phyloP scores from a whole-genome alignment of 306 rosid genomes.

The Quillaja saponaria region DNA sequence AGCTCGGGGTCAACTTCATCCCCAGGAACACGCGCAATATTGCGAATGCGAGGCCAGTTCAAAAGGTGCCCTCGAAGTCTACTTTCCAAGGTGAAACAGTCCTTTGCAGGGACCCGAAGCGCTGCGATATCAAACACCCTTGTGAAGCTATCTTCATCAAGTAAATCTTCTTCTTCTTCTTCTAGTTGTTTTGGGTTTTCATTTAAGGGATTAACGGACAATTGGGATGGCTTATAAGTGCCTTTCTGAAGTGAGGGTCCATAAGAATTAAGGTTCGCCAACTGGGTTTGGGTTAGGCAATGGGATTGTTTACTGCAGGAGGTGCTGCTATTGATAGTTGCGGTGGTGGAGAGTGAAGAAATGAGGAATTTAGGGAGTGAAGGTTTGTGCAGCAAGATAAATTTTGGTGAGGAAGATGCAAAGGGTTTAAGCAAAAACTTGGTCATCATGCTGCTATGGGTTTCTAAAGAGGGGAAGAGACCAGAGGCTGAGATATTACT shows the following conservation, averaged over 20 bases:
- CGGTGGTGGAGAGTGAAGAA: constrained; percentile 23
- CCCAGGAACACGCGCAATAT: constrained; percentile 82
- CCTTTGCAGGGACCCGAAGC: constrained; percentile 71
- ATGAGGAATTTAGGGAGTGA: constrained; percentile 26
- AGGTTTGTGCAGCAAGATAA: constrained; percentile 23
- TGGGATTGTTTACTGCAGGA: not conserved
- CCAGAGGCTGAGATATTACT: too few relatives aligned
- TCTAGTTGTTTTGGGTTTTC: constrained; percentile 7
- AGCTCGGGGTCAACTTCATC: constrained; percentile 62
- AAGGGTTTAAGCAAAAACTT: constrained; percentile 44
- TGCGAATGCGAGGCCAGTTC: constrained; percentile 94
- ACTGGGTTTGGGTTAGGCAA: constrained; percentile 22
- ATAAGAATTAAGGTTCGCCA: constrained; percentile 36
- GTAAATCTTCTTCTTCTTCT: constrained; percentile 19
- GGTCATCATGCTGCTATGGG: constrained; percentile 19
- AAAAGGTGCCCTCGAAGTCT: constrained; percentile 89
- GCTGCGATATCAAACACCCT: constrained; percentile 70
- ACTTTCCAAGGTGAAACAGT: constrained; percentile 69
- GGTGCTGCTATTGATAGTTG: not conserved
- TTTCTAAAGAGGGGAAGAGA: too few relatives aligned
- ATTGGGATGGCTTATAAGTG: constrained; percentile 33
- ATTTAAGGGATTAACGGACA: not conserved
- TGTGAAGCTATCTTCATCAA: constrained; percentile 55
- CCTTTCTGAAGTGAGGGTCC: constrained; percentile 86
- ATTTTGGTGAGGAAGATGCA: constrained; percentile 27